phyloP scores from a whole-genome alignment of 1,139 yeast species.

The Geotrichum phurueaensis region DNA sequence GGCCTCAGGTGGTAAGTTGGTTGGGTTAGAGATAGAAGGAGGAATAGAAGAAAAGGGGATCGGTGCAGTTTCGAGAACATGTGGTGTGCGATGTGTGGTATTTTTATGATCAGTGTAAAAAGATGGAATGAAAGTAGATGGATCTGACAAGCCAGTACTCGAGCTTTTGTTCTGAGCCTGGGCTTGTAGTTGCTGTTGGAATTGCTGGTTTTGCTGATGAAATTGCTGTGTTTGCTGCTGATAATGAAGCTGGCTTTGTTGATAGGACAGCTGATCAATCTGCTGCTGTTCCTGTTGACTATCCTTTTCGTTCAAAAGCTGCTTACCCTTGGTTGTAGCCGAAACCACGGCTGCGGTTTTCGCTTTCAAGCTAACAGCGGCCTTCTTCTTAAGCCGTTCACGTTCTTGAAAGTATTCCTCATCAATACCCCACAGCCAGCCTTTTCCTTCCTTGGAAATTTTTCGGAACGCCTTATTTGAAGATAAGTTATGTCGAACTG shows the following conservation, averaged over 20 bases:
- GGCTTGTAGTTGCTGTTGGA: not conserved
- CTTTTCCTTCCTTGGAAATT: constrained; percentile 73
- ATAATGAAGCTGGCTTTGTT: not conserved
- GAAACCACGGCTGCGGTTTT: constrained; percentile 31
- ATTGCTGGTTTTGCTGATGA: not conserved
- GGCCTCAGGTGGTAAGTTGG: not conserved
- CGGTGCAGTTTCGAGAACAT: not conserved
- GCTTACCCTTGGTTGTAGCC: constrained; percentile 24
- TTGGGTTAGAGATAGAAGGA: not conserved
- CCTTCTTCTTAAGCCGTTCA: constrained; percentile 63
- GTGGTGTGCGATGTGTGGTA: not conserved
- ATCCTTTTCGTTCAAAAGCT: constrained; percentile 21
- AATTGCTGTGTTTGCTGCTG: not conserved
- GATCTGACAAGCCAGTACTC: constrained; percentile 3
- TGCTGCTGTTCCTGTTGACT: constrained; percentile 27
- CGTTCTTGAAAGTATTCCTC: constrained; percentile 75
- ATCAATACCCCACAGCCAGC: constrained; percentile 91
- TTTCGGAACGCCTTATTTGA: constrained; percentile 78
- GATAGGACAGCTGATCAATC: constrained; percentile 2
- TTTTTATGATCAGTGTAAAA: constrained; percentile 1
- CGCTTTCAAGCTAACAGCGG: constrained; percentile 26
- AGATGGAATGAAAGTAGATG: constrained; percentile 3
- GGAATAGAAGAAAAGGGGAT: not conserved
- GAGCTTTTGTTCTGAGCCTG: not conserved
- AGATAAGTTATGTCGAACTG: constrained; percentile 82